Evolutionary conservation across 345 rosid species (phyloP).

Genomic region (Cardamine occulta): DNA sequence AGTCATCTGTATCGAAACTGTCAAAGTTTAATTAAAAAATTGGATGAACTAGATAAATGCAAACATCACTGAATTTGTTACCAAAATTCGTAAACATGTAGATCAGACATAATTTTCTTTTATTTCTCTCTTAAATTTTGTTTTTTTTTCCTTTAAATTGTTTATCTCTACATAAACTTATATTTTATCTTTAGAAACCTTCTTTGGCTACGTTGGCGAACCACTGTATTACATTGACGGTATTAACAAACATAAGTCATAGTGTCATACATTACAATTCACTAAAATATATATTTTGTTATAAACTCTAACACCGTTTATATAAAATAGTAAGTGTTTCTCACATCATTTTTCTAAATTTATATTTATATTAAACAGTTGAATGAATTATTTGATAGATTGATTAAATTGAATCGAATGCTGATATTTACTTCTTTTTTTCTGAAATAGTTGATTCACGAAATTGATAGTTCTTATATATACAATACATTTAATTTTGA

Average conservation of each 20-base stretch:
- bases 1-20: not conserved
- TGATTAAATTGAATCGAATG: not conserved
- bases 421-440: not conserved
- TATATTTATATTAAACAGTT: not conserved
- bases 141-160: not conserved
- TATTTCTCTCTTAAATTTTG: too few relatives aligned
- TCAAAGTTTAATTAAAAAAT: not conserved
- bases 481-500: not conserved
- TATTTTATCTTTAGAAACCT: not conserved
- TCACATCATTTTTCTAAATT: not conserved
- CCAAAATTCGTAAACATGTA: not conserved
- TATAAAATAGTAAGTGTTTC: not conserved
- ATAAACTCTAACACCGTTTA: not conserved
- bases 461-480: not conserved
- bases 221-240: not conserved
- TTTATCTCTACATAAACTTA: not conserved
- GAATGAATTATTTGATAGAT: not conserved
- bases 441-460: not conserved
- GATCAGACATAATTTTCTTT: too few relatives aligned
- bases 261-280: not conserved
- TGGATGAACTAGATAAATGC: too few relatives aligned
- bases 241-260: not conserved
- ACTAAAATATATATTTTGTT: not conserved
- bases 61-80: not conserved
- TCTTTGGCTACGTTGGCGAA: too few relatives aligned